A percentile compares a stretch with the other conserved stretches of the same genome.
Evolutionary conservation across 2,329 filamentous ascomycete genomes (phyloP).

Genomic region (Penicillium glabrum): DNA sequence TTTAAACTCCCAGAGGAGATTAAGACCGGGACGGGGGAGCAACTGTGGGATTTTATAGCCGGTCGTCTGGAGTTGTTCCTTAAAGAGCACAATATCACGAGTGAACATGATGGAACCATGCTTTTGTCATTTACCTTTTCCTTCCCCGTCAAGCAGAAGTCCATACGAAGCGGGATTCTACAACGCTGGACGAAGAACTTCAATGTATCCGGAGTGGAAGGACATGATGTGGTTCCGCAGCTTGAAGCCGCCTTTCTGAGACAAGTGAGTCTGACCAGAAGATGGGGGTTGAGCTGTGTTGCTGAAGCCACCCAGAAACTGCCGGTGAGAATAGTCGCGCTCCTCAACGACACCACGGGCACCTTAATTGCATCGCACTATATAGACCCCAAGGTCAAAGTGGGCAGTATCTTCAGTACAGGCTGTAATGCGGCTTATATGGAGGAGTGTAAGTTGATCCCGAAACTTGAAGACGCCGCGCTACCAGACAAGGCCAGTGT

Average conservation of each 20-base stretch:
- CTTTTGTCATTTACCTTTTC: conserved; percentile 88
- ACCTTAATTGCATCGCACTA: conserved; percentile 91
- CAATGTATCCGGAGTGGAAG: conserved; percentile 83
- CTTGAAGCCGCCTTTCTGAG: conserved; percentile 71
- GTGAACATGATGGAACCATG: conserved; percentile 44
- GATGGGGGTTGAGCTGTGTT: neutral
- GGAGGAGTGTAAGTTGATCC: conserved; percentile 79
- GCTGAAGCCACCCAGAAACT: conserved; percentile 57
- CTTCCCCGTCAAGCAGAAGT: conserved; percentile 81
- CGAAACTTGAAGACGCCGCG: conserved; percentile 81
- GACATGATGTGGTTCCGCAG: conserved; percentile 78
- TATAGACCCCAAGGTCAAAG: conserved; percentile 79
- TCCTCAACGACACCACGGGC: conserved; percentile 94
- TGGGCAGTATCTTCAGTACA: conserved; percentile 93
- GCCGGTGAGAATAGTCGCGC: conserved; percentile 78
- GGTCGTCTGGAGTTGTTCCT: conserved; percentile 80
- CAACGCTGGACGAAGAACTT: conserved; percentile 94
- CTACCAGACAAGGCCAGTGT: conserved; percentile 73
- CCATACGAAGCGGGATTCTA: conserved; percentile 79
- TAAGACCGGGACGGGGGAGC: conserved; percentile 73
- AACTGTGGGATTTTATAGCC: conserved; percentile 85
- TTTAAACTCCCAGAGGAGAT: conserved; percentile 82
- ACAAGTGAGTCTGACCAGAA: conserved; percentile 45
- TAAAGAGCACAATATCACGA: conserved; percentile 65
- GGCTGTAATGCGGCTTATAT: conserved; percentile 96